Evolutionary conservation across 2,329 filamentous ascomycete species (phyloP).

Genomic region (Sporothrix pseudoabietina): DNA sequence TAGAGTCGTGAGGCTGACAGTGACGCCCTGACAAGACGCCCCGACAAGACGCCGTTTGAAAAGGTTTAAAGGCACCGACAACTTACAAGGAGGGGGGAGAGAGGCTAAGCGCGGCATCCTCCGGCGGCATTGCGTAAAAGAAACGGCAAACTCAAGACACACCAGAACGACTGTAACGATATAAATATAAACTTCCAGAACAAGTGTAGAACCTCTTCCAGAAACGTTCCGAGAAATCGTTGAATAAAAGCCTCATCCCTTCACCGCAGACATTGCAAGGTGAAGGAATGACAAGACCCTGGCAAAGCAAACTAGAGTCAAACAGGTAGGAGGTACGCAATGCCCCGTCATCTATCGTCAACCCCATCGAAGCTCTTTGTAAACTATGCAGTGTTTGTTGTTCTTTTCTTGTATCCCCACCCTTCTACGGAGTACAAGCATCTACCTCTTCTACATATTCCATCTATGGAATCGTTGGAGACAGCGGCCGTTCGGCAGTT

Average conservation of each 20-base stretch:
- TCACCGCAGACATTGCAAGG: not conserved
- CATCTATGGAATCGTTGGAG: not conserved
- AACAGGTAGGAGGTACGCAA: conserved; percentile 12
- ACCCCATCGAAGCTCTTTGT: not conserved
- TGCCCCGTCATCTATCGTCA: not conserved
- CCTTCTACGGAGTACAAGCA: not conserved
- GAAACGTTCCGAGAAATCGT: not conserved
- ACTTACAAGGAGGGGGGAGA: not conserved
- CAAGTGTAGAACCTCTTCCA: not conserved
- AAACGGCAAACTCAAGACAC: not conserved
- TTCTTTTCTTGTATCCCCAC: not conserved
- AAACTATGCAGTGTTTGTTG: not conserved
- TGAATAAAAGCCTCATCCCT: not conserved
- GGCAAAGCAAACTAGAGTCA: conserved; percentile 13
- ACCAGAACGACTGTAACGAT: not conserved
- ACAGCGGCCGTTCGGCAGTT: not conserved
- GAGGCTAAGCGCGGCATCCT: not conserved
- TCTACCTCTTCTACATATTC: not conserved
- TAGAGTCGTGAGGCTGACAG: not conserved
- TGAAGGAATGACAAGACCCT: not conserved
- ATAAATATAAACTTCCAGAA: not conserved
- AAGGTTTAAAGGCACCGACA: not conserved
- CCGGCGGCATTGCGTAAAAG: conserved; percentile 14
- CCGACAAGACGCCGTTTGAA: not conserved
- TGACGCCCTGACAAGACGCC: not conserved